Base-by-base conservation (phyloP, 2,329 filamentous ascomycete species). In the Alternaria ventricosa region DNA sequence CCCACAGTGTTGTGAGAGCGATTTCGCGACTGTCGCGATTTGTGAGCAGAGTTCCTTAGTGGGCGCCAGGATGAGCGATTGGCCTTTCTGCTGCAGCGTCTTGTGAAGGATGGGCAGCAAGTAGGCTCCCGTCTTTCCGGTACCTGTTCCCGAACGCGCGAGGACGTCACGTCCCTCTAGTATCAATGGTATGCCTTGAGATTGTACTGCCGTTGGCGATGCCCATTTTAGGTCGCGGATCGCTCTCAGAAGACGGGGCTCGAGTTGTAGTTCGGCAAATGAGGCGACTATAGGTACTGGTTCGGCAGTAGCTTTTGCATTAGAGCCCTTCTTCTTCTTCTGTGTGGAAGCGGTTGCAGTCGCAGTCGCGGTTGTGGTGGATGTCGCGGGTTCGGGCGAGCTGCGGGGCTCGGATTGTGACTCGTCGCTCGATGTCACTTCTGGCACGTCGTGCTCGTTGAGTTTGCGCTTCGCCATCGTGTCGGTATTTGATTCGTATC, bases 61-160 rank as follows among this genome's bases (percentile, higher is more conserved):
- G 3, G 96, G 96, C 2, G 98, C 94, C 13, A 99, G 89, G 62
- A 99, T 92, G 20, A 99, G 87, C n/a, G 89, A 90, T 4, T 92
- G 88, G 57, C 83, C 88, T 81, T 97, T 97, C 69, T 88, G 88
- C 77, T 91, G 92, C 60, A 99, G 83, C 65, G 97, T 92, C 36
- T 88, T 87, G 71, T 97, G 92, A 15, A 99, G 82, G n/a, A 97
- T 87, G 2, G 96, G 96, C 45, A 99, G 86, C 7, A 97, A 84
- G 78, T 98, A 98, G 54, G 96, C 95, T n/a, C 93, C 93, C 11
- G 96, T 99, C 85, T 99, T 99, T 71, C 96, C 96, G 5, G 94
- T 97, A 12, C 96, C 96, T 6, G 96, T 98, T 80, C 95, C 96
- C 41, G 95, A 93, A 76, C 95, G 94, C 58, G 94, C 94, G 43